Conservation (phyloP, 495 filamentous ascomycete genomes). For the Aspergillus homomorphus region DNA sequence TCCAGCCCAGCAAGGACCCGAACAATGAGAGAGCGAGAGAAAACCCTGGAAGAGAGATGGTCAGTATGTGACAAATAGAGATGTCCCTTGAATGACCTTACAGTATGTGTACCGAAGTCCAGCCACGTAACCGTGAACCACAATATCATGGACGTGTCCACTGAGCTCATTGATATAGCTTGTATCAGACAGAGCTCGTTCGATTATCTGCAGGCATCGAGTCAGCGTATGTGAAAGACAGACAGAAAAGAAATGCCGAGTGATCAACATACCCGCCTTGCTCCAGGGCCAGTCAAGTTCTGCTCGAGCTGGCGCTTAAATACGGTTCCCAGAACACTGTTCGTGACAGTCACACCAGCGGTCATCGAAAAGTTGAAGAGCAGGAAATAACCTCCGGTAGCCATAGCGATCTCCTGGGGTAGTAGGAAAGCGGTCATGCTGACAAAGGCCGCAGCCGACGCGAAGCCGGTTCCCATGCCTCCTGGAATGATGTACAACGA, state of each 20-base stretch:
- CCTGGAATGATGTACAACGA: constrained; percentile 62
- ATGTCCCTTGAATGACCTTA: constrained; percentile 15
- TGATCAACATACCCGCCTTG: constrained; percentile 22
- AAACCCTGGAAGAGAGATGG: neutral
- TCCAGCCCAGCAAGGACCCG: neutral
- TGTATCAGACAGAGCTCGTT: constrained; percentile 34
- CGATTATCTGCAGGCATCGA: constrained; percentile 29
- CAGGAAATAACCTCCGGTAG: constrained; percentile 53
- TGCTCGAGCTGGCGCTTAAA: constrained; percentile 31
- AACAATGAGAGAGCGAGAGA: neutral
- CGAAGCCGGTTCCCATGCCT: constrained; percentile 54
- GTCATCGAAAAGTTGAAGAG: constrained; percentile 50
- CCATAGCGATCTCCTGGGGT: constrained; percentile 51
- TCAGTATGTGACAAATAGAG: neutral
- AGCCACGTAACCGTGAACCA: constrained; percentile 33
- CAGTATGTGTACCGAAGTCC: constrained; percentile 39
- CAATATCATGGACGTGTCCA: constrained; percentile 31
- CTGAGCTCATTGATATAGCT: constrained; percentile 34
- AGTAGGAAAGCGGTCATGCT: constrained; percentile 53
- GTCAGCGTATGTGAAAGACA: constrained; percentile 6
- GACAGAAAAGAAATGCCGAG: neutral
- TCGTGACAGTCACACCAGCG: constrained; percentile 48
- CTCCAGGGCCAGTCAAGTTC: constrained; percentile 28
- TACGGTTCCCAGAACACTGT: constrained; percentile 36
- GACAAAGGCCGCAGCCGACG: constrained; percentile 52